phyloP scores from a whole-genome alignment of 2,329 filamentous ascomycete species.

The Onygenales sp. region DNA sequence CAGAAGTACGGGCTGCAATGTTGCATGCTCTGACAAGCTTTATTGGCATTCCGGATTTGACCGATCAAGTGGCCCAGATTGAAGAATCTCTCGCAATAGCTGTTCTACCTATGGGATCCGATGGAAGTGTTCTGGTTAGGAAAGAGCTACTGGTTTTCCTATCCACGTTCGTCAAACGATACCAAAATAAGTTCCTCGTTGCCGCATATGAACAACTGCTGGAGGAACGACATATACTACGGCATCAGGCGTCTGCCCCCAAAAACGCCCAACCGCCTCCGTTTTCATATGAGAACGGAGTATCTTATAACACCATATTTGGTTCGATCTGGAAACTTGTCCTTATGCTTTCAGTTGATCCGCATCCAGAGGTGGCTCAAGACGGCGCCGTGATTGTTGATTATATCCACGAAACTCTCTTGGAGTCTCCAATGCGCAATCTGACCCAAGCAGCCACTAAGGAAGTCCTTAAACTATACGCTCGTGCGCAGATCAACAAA shows the following conservation, averaged over 20 bases:
- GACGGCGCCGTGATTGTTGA: slow-evolving; percentile 81
- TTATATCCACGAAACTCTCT: slow-evolving; percentile 66
- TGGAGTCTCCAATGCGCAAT: slow-evolving; percentile 65
- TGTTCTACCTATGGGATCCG: slow-evolving; percentile 81
- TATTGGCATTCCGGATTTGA: slow-evolving; percentile 84
- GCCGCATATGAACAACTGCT: slow-evolving; percentile 82
- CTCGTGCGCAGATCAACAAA: slow-evolving; percentile 25
- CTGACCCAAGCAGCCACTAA: slow-evolving; percentile 64
- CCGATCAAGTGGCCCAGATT: slow-evolving; percentile 79
- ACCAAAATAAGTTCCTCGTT: slow-evolving; percentile 86
- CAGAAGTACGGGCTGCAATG: slow-evolving; percentile 89
- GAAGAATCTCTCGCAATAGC: slow-evolving; percentile 87
- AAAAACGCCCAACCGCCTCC: slow-evolving; percentile 19
- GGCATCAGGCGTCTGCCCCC: slow-evolving; percentile 33
- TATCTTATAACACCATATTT: slow-evolving; percentile 83
- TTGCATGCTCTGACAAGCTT: slow-evolving; percentile 90
- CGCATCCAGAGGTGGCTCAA: slow-evolving; percentile 83
- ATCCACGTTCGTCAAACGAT: slow-evolving; percentile 80
- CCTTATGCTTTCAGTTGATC: slow-evolving; percentile 82
- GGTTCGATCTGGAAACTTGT: slow-evolving; percentile 91
- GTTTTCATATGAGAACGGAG: slow-evolving; percentile 36
- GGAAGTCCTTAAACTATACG: slow-evolving; percentile 41
- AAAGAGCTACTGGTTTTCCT: slow-evolving; percentile 91
- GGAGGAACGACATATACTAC: slow-evolving; percentile 66
- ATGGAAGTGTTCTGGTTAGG: slow-evolving; percentile 88